Conservation (phyloP, 805 yeast genomes). For the Candida yuanshanica region DNA sequence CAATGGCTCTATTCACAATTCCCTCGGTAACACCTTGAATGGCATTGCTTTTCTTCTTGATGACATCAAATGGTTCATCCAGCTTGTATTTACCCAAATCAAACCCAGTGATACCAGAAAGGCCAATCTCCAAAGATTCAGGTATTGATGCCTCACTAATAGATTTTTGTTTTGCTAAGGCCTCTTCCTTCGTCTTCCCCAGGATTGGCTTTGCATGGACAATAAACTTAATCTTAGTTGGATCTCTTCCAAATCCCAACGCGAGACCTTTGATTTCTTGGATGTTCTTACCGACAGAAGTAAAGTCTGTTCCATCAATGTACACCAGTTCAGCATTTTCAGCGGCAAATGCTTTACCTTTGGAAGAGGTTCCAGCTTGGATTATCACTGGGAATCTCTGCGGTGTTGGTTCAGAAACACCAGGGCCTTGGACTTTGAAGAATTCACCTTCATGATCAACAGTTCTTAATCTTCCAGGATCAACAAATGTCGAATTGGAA, state of each 20-base stretch:
- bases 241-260: constrained; percentile 29
- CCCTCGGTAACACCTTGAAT: constrained; percentile 23
- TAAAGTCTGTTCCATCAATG: constrained; percentile 20
- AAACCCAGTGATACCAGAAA: constrained; percentile 40
- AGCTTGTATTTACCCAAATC: constrained; percentile 29
- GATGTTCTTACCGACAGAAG: constrained; percentile 22
- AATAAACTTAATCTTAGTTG: constrained; percentile 33
- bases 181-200: constrained; percentile 37
- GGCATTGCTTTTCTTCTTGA: constrained; percentile 24
- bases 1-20: constrained; percentile 24
- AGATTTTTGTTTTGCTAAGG: constrained; percentile 25
- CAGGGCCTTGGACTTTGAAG: constrained; percentile 28
- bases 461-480: constrained; percentile 4
- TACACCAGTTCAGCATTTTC: constrained; percentile 36
- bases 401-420: constrained; percentile 34
- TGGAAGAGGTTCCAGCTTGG: constrained; percentile 36
- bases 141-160: constrained; percentile 32
- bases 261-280: constrained; percentile 23
- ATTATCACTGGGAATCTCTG: constrained; percentile 38
- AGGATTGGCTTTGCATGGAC: constrained; percentile 33
- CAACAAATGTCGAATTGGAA: constrained; percentile 22
- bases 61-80: constrained; percentile 24
- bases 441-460: constrained; percentile 34
- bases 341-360: constrained; percentile 37
- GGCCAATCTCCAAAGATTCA: constrained; percentile 33